These are phyloP conservation scores for Epichloe festucae DNA, from an alignment of 2,329 filamentous ascomycete genomes.

Conservation along the genomic window DNA sequence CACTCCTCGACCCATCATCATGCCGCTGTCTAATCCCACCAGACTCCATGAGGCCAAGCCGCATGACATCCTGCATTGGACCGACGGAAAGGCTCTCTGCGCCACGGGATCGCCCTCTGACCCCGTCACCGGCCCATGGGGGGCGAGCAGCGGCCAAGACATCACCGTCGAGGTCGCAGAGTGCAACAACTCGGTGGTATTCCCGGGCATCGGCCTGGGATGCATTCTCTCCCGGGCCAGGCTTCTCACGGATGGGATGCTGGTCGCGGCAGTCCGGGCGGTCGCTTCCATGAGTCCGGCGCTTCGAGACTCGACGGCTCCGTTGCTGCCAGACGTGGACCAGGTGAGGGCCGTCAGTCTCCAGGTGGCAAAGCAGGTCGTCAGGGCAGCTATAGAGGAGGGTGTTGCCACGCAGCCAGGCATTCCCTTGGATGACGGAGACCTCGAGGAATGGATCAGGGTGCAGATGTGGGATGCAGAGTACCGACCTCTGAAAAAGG, in stretches of 20 bases:
- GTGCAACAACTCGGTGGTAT: conserved; percentile 80
- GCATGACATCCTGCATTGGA: conserved; percentile 65
- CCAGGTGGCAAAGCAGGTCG: conserved; percentile 62
- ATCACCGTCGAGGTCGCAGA: conserved; percentile 48
- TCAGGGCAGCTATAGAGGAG: conserved; percentile 57
- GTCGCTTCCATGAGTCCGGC: conserved; percentile 62
- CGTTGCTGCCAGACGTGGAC: conserved; percentile 63
- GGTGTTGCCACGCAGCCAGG: conserved; percentile 49
- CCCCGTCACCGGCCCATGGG: conserved; percentile 52
- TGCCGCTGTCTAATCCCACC: conserved; percentile 79
- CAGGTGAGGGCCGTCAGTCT: conserved; percentile 66
- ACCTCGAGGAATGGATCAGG: conserved; percentile 57
- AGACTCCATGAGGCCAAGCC: conserved; percentile 72
- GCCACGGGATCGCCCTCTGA: conserved; percentile 76
- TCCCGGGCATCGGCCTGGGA: conserved; percentile 76
- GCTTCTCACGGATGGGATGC: conserved; percentile 62
- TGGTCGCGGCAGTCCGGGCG: conserved; percentile 65
- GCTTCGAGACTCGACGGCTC: conserved; percentile 45
- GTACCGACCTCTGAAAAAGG: conserved; percentile 50
- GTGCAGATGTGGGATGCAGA: conserved; percentile 71
- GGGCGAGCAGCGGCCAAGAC: conserved; percentile 26
- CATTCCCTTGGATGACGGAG: conserved; percentile 45
- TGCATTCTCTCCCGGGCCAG: conserved; percentile 56
- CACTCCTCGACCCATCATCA: conserved; percentile 59
- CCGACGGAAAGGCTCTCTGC: conserved; percentile 61